A percentile compares a stretch with the other conserved stretches of the same genome.
These are phyloP conservation scores for Rhodamnia rubescens DNA, from an alignment of 345 rosid genomes.

Conservation along the genomic window DNA sequence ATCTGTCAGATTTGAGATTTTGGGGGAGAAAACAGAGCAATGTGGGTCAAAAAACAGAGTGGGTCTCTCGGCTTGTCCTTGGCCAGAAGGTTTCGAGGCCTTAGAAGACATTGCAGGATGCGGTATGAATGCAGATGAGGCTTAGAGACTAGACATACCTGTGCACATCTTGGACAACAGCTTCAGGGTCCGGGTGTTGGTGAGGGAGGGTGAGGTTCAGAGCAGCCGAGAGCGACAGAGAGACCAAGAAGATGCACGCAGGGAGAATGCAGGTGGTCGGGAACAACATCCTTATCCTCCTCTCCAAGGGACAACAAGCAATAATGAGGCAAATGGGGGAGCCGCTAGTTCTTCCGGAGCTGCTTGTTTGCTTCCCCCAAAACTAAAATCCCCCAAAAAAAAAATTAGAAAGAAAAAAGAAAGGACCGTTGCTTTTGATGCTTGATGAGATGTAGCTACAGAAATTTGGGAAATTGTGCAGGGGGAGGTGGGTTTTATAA, in stretches of 20 bases:
- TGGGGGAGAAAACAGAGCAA: neutral
- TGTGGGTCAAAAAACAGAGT: neutral
- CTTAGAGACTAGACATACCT: slow-evolving; percentile 5
- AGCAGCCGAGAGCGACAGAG: neutral
- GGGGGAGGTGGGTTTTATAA: neutral
- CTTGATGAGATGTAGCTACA: too few relatives aligned
- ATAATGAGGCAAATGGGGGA: neutral
- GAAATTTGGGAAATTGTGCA: too few relatives aligned
- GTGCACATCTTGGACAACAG: slow-evolving; percentile 10
- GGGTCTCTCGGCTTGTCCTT: neutral
- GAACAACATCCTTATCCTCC: neutral
- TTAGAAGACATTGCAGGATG: neutral
- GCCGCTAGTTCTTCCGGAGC: neutral
- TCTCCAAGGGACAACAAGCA: neutral
- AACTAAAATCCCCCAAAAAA: neutral
- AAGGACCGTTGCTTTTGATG: neutral
- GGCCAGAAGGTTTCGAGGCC: neutral
- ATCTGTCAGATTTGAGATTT: neutral
- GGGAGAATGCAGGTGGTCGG: neutral
- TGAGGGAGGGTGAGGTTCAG: slow-evolving; percentile 14
- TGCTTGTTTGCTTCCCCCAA: neutral
- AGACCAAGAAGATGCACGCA: neutral
- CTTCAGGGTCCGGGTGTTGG: slow-evolving; percentile 20
- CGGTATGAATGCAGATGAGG: neutral
- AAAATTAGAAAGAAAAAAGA: neutral